These are phyloP conservation scores for Albugo candida DNA, from an alignment of 352 stramenopile species.

Conservation along the genomic window DNA sequence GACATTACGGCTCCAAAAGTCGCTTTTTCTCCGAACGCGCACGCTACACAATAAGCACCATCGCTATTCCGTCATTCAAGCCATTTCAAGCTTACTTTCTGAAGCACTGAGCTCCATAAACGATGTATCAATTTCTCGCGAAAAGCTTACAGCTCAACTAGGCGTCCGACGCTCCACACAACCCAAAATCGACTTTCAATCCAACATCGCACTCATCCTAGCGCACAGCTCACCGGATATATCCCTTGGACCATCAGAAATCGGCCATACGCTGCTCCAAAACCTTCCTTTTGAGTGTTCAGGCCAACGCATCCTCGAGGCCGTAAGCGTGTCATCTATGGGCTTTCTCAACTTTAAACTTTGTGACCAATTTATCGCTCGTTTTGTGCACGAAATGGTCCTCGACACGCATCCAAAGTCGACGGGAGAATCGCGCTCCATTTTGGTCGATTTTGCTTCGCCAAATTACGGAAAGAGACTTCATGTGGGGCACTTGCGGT, in stretches of 20 bases:
- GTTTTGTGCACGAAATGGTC: constrained; percentile 34
- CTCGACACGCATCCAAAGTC: constrained; percentile 14
- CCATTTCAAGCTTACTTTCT: too few relatives aligned
- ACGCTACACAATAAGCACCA: too few relatives aligned
- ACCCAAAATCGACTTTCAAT: constrained; percentile 53
- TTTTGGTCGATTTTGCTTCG: constrained; percentile 66
- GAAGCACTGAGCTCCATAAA: too few relatives aligned
- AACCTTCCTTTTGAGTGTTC: neutral
- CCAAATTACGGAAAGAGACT: constrained; percentile 77
- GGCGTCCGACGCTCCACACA: constrained; percentile 50
- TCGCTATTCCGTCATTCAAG: too few relatives aligned
- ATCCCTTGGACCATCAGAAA: neutral
- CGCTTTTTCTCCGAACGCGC: too few relatives aligned
- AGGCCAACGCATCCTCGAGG: neutral
- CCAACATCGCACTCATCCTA: constrained; percentile 22
- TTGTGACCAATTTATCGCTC: constrained; percentile 43
- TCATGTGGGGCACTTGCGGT: constrained; percentile 64
- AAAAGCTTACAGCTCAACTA: constrained; percentile 17
- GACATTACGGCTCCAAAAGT: too few relatives aligned
- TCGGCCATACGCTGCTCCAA: neutral
- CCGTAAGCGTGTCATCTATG: neutral
- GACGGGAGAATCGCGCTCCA: constrained; percentile 11
- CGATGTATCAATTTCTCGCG: too few relatives aligned
- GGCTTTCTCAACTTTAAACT: constrained; percentile 72
- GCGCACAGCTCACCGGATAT: neutral